Evolutionary conservation across 2,329 filamentous ascomycete genomes (phyloP), one percentile per base, ranked within the genome.

Genomic region (Rhexocercosporidium sp.): DNA sequence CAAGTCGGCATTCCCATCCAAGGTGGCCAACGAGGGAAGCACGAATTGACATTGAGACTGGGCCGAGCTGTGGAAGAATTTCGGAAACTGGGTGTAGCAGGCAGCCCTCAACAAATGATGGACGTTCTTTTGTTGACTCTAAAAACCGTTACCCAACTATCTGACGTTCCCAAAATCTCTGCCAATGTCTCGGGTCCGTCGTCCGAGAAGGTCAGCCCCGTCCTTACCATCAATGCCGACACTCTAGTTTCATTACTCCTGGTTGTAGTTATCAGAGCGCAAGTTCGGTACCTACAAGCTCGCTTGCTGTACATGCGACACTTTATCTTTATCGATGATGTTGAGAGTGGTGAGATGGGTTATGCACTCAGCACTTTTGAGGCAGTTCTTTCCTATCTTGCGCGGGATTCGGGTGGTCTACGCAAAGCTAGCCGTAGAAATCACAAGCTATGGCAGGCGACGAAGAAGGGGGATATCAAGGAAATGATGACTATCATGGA

Each of bases 321-420:
- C 75, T 99, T 97, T 76, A 96, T 97, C 72, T 99, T 97, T 79
- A 94, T 97, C 60, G 96, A 98, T 74, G 96, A 99, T 79, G 94
- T 99, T 9, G 96, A 99, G 72, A 96, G 90, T 69, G 96, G 96
- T 59, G 96, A 99, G 80, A 91, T 96, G 83, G 96, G 96, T 9
- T 99, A 99, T 79, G 94, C 95, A 0, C 80, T 99, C 60, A 98
- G 95, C 79, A 99, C 96, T 0, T 93, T 98, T 68, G 96, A 99
- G 78, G 96, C 94, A 7, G 96, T 99, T 0, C 80, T 99, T 39
- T 90, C 93, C 1, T 98, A 99, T 77, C 86, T 99, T 2, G 87
- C 90, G 9, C 87, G 90, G 68, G 94, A 97, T 76, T 97, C 95
- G 0, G 89, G 88, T 16, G 92, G 90, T 4, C 81, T 99, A 66